phyloP scores from a whole-genome alignment of 2,329 filamentous ascomycete species.

The Laburnicola sp. region DNA sequence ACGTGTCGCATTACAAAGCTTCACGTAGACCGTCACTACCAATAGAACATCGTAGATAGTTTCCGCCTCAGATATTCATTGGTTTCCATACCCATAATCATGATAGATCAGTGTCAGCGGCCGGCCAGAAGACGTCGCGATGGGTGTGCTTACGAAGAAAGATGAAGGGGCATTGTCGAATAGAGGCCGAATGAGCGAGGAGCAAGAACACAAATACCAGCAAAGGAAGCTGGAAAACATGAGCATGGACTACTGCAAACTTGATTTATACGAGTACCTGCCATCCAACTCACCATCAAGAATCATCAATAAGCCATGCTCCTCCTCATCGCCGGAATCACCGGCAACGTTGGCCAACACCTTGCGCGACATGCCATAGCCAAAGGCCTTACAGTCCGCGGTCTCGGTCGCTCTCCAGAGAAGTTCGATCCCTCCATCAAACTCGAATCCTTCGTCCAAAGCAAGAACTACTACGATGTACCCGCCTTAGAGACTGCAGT shows the following conservation, averaged over 20 bases:
- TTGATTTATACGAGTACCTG: too few relatives aligned
- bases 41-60: too few relatives aligned
- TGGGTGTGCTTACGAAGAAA: neutral
- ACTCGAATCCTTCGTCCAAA: slow-evolving; percentile 18
- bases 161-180: too few relatives aligned
- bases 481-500: slow-evolving; percentile 17
- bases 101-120: neutral
- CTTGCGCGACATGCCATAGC: slow-evolving; percentile 27
- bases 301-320: slow-evolving; percentile 30
- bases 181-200: neutral
- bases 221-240: neutral
- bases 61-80: too few relatives aligned
- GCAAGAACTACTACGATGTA: slow-evolving; percentile 14
- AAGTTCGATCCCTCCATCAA: slow-evolving; percentile 24
- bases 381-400: slow-evolving; percentile 42
- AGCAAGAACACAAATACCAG: neutral
- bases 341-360: slow-evolving; percentile 42
- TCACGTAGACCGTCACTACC: too few relatives aligned
- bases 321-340: slow-evolving; percentile 45
- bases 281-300: neutral
- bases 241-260: neutral
- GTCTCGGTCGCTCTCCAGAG: slow-evolving; percentile 35
- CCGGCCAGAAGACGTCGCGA: neutral
- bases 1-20: too few relatives aligned
- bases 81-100: too few relatives aligned